Evolutionary conservation across 805 yeast species (phyloP), one percentile per base, ranked within the genome.

Genomic region (Pichia nanzhaoensis): DNA sequence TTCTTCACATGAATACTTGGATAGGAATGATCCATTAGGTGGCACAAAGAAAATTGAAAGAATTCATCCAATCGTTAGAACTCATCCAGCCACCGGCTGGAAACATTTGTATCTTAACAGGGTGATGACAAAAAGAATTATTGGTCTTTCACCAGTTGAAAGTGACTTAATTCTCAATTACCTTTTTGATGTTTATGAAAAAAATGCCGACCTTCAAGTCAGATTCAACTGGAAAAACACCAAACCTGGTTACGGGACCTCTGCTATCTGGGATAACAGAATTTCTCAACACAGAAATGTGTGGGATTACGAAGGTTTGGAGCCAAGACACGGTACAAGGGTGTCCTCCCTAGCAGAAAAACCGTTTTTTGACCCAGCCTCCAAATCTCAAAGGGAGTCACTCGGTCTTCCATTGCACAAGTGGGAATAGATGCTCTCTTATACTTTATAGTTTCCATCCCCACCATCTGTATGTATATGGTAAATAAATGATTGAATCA

Each of bases 11-110:
- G 49, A 44, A 14, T 71, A 68, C 50, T 42, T 66, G 41, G 63
- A 67, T 54, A 54, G 71, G 37, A 55, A 68, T 17, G 67, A 68
- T 32, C 78, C 77, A 30, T 65, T 77, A 24, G 63, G 62, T 45
- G 72, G 73, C 13, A 70, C 70, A 19, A 65, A 66, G 40, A 68
- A 66, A 43, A 66, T 78, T 45, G 79, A 70, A 52, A 69, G 80
- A 58, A 73, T 70, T 47, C 85, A 80, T 59, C 84, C 83, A 3
- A 50, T 80, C 18, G 71, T 80, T 21, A 71, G 84, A 63, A 76
- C 82, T 28, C 82, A 80, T 53, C 84, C 85, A 9, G 80, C 73
- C 12, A 78, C 84, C 24, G 82, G 82, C 30, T 70, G 77, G 75
- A 80, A 79, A 60, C 65, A 77, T 2, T 62, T 78, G 50, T 78